phyloP scores from a whole-genome alignment of 148 eudicot genomes.

The Dianthus caryophyllus region DNA sequence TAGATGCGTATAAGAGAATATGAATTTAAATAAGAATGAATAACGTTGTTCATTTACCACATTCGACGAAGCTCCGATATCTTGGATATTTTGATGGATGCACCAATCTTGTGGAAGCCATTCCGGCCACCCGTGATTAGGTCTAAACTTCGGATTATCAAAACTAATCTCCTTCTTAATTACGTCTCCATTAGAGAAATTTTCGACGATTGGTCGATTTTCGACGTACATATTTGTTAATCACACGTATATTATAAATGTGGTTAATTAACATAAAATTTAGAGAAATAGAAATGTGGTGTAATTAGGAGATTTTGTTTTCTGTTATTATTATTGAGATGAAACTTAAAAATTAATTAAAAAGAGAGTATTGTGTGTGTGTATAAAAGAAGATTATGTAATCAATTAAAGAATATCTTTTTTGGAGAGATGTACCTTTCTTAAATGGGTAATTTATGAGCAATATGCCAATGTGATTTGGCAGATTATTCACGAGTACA shows the following conservation, averaged over 20 bases:
- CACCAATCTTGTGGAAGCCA: slow-evolving; percentile 32
- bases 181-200: neutral
- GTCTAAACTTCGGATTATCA: neutral
- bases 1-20: too few species aligned
- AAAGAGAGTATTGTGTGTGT: neutral
- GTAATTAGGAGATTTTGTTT: neutral
- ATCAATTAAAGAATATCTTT: neutral
- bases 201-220: neutral
- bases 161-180: neutral
- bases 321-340: too few species aligned
- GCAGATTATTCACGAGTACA: slow-evolving; percentile 5
- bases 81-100: slow-evolving; percentile 15
- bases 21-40: neutral
- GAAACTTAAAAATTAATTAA: neutral
- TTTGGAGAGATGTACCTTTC: neutral
- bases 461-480: neutral
- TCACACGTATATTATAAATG: neutral
- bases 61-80: slow-evolving; percentile 1
- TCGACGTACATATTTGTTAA: neutral
- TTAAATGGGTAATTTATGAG: neutral
- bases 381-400: neutral
- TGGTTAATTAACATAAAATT: neutral
- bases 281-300: neutral
- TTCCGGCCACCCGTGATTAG: slow-evolving; percentile 17
- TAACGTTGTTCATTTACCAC: neutral